A percentile compares a stretch with the other conserved stretches of the same genome.
phyloP scores from a whole-genome alignment of 805 yeast species.

The Candida stauntonica region DNA sequence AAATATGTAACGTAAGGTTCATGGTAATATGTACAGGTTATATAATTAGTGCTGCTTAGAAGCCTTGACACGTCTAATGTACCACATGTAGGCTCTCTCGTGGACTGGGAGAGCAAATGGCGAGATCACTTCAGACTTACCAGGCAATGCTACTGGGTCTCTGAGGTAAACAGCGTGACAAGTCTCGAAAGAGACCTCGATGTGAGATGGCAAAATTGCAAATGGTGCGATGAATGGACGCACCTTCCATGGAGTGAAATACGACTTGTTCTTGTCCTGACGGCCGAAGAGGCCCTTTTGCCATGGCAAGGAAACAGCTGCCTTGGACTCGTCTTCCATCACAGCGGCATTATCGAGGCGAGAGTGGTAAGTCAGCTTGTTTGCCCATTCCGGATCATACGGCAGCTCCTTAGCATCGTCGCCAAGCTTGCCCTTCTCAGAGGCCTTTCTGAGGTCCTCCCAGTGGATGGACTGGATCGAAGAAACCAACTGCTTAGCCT shows the following conservation, averaged over 20 bases:
- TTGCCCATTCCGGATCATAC: constrained; percentile 49
- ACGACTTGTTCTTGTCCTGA: constrained; percentile 68
- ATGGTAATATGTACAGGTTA: neutral
- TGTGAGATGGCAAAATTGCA: constrained; percentile 86
- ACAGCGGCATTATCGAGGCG: constrained; percentile 42
- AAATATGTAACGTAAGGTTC: neutral
- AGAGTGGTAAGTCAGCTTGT: constrained; percentile 38
- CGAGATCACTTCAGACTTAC: constrained; percentile 90
- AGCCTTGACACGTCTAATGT: constrained; percentile 63
- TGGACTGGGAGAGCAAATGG: constrained; percentile 82
- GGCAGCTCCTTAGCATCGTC: constrained; percentile 30
- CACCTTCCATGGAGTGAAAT: constrained; percentile 96
- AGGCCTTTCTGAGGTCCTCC: constrained; percentile 28
- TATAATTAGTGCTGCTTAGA: constrained; percentile 15
- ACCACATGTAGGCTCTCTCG: constrained; percentile 93
- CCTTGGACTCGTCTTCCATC: constrained; percentile 47
- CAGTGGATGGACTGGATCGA: constrained; percentile 22
- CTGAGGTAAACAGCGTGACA: constrained; percentile 96
- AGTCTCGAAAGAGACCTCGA: constrained; percentile 84
- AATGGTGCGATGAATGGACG: constrained; percentile 91
- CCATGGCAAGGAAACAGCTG: constrained; percentile 69
- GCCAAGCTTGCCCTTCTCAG: constrained; percentile 28
- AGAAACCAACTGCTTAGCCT: constrained; percentile 23
- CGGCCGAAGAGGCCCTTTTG: constrained; percentile 79
- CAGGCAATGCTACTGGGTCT: constrained; percentile 96